Conservation (phyloP, 768 basidiomycete species). For the Boletus rubescentipes region DNA sequence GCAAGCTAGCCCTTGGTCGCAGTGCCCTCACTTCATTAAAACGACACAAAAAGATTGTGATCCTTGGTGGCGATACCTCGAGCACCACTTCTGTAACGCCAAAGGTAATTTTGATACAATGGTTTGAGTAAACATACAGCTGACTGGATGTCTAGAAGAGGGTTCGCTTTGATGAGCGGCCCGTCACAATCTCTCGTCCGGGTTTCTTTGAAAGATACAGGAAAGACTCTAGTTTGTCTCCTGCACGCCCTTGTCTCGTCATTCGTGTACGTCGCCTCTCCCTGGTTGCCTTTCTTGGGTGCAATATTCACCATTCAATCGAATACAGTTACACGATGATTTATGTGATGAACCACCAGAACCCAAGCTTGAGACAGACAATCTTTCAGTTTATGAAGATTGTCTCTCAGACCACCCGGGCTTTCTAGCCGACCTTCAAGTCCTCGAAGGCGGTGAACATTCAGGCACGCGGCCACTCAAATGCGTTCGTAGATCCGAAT, state of each 20-base stretch:
- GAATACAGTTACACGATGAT: conserved; percentile 15
- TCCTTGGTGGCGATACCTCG: conserved; percentile 2
- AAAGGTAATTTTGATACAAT: conserved; percentile 17
- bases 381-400: conserved; percentile 29
- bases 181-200: conserved; percentile 22
- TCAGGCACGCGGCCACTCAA: conserved; percentile 4
- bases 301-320: background rate
- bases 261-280: conserved; percentile 18
- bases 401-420: conserved; percentile 23
- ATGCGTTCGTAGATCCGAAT: conserved; percentile 20
- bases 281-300: background rate
- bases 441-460: conserved; percentile 15
- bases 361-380: conserved; percentile 12
- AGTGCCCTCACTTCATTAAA: conserved; percentile 1
- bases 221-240: conserved; percentile 12
- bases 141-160: conserved; percentile 14
- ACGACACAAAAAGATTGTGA: conserved; percentile 8
- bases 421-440: conserved; percentile 17
- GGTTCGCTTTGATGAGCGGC: conserved; percentile 30
- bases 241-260: conserved; percentile 30
- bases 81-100: conserved; percentile 5
- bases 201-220: conserved; percentile 18
- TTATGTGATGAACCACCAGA: background rate
- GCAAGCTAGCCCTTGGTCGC: conserved; percentile 15
- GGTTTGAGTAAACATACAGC: background rate